Evolutionary conservation across 495 filamentous ascomycete species (phyloP).

Genomic region (Penicillium riverlandense): DNA sequence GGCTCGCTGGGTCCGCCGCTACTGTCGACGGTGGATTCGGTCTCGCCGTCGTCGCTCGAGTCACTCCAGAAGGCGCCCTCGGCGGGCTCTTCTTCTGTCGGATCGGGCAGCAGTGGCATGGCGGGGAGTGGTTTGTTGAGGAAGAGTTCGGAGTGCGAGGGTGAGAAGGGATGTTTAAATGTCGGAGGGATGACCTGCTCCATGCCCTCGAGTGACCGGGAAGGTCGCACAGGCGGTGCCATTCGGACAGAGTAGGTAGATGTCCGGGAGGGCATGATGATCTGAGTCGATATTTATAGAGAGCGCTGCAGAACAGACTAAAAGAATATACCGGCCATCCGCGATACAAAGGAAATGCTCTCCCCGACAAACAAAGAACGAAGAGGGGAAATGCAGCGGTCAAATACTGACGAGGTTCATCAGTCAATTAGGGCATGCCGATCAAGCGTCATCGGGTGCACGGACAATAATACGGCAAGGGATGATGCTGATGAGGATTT

Average conservation of each 20-base stretch:
- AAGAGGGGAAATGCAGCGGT: not conserved
- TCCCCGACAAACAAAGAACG: not conserved
- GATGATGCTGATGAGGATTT: too few relatives aligned
- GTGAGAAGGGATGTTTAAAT: conserved; percentile 3
- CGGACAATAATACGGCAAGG: too few relatives aligned
- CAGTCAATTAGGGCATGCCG: too few relatives aligned
- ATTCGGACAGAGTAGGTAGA: conserved; percentile 13
- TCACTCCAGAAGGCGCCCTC: conserved; percentile 23
- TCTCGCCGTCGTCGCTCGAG: conserved; percentile 28
- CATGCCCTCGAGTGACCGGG: conserved; percentile 36
- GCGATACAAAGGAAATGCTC: not conserved
- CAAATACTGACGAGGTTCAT: too few relatives aligned
- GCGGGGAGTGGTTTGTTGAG: conserved; percentile 35
- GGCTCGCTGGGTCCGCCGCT: conserved; percentile 19
- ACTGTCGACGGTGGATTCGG: conserved; percentile 21
- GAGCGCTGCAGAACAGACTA: not conserved
- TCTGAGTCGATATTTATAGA: not conserved
- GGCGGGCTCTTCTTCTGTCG: conserved; percentile 4
- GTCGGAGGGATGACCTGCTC: conserved; percentile 32
- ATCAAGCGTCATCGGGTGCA: too few relatives aligned
- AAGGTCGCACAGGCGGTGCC: conserved; percentile 32
- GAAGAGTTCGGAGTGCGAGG: conserved; percentile 19
- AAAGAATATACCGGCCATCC: not conserved
- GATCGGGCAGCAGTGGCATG: conserved; percentile 11
- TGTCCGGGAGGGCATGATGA: conserved; percentile 18